Base-by-base conservation (phyloP, 2,329 filamentous ascomycete genomes). In the Graphilbum fragrans region DNA sequence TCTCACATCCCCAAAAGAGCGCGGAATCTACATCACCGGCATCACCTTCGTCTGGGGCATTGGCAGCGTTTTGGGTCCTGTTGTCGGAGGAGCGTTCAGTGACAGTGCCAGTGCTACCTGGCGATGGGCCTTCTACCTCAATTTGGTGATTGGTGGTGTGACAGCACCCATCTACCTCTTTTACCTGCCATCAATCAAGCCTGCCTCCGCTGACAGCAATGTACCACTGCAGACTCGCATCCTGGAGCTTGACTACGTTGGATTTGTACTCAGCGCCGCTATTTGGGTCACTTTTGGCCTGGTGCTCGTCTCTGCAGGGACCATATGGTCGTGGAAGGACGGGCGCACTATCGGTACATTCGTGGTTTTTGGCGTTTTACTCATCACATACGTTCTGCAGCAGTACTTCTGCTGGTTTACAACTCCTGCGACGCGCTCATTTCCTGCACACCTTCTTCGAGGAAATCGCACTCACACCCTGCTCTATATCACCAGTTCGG, bases 111-210 rank as follows among this genome's bases (percentile, higher is more conserved):
- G 6, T 4, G 32, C 32, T 5, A 64, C 60, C 0, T 46, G 38
- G 25, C 42, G 42, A 8, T 42, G 52, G 52, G 61, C 60, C 0
- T 70, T 72, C 49, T 76, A 75, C 49, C 66, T 75, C 53, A 74
- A 74, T 45, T 54, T 73, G 8, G 53, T 55, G 8, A 48, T 60
- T 29, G 52, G 73, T 32, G 62, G 59, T 5, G 60, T 56, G 3
- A 49, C 62, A 8, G 57, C 59, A 25, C 52, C 61, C 4, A 64
- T 69, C 1, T 57, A 64, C 22, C 61, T 65, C 21, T 20, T 74
- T 21, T 65, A 68, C 45, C 49, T 63, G 9, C 57, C 74, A 0
- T 61, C 56, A 3, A 18, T 42, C 39, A 32, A 48, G 18, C 47
- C 50, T 18, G 25, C 38, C 58, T 1, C 55, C 67, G 5, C 23